Evolutionary conservation across 2,329 filamentous ascomycete genomes (phyloP), one percentile per base, ranked within the genome.

Genomic region (Clarireedia sp.): DNA sequence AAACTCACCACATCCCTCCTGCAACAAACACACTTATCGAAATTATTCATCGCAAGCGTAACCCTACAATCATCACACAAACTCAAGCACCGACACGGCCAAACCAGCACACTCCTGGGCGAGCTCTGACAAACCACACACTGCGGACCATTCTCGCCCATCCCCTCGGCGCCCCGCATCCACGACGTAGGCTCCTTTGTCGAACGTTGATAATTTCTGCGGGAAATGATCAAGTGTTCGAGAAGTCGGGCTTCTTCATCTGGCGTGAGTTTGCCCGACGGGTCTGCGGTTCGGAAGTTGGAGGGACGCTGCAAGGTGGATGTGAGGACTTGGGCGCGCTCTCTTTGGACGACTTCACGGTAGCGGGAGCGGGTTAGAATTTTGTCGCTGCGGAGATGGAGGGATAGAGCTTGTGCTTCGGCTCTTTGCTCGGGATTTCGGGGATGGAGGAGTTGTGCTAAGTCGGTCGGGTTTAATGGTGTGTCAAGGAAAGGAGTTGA

Each of bases 21-120:
- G 70, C 94, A 97, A 66, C 92, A 97, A 40, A 97, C 91, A 68
- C 94, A 99, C 68, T 89, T 95, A 61, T 91, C 89, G 69, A 95
- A 97, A 69, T 97, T 97, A 69, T 96, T 95, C 83, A 95, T 91
- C 3, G 94, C 94, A 59, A 97, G 77, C 44, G 89, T 92, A 37
- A 97, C 88, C 33, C 94, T 80, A 68, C 94, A 97, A 63, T 97
- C 94, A 69, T 99, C 94, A 68, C 94, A 97, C 12, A 97, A 78
- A 63, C 89, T 92, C 56, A 99, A 78, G 68, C 94, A 99, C 2
- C 94, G 87, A 69, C 94, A 99, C 0, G 94, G 94, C 94, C 94
- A 97, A 2, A 96, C 86, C 54, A 99, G 87, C 58, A 97, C 87
- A 7, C 89, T 95, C 17, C 94, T 79, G 3, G 90, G 84, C n/a